Percentiles rank a stretch among this genome's conserved stretches.
Evolutionary conservation across 1,284 basidiomycete species (phyloP).

Genomic region (Ganoderma sinense): DNA sequence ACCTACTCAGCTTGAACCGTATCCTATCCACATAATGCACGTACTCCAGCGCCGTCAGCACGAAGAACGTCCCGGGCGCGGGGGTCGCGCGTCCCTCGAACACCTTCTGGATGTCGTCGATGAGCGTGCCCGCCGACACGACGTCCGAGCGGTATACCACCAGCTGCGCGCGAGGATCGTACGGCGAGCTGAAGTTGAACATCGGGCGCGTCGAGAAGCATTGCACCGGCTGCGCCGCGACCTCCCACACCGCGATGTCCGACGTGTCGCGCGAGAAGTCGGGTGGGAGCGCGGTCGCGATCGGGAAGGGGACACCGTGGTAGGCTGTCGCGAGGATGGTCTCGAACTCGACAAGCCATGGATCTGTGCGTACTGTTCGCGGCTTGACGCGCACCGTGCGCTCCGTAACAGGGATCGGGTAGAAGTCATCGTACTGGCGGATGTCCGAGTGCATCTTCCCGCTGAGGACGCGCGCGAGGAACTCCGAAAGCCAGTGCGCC

Average conservation of each 20-base stretch:
- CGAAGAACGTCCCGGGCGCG: slow-evolving; percentile 29
- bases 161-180: slow-evolving; percentile 6
- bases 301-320: slow-evolving; percentile 41
- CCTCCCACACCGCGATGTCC: slow-evolving; percentile 9
- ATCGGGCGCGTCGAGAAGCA: not conserved
- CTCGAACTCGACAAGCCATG: slow-evolving; percentile 44
- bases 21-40: slow-evolving; percentile 32
- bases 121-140: not conserved
- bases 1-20: slow-evolving; percentile 40
- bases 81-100: slow-evolving; percentile 21
- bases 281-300: slow-evolving; percentile 21
- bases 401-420: slow-evolving; percentile 43
- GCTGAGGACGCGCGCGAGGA: slow-evolving; percentile 39
- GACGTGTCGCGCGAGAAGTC: not conserved
- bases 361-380: slow-evolving; percentile 39
- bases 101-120: slow-evolving; percentile 3
- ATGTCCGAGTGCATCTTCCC: slow-evolving; percentile 40
- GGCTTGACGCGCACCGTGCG: slow-evolving; percentile 25
- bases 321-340: slow-evolving; percentile 38
- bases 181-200: slow-evolving; percentile 1
- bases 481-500: slow-evolving; percentile 46
- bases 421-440: slow-evolving; percentile 35
- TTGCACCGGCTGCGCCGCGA: not conserved
- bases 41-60: slow-evolving; percentile 32
- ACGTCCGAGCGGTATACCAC: slow-evolving; percentile 7